These are phyloP conservation scores for Hymenoscyphus linearis DNA, from an alignment of 2,329 filamentous ascomycete species.

Conservation along the genomic window DNA sequence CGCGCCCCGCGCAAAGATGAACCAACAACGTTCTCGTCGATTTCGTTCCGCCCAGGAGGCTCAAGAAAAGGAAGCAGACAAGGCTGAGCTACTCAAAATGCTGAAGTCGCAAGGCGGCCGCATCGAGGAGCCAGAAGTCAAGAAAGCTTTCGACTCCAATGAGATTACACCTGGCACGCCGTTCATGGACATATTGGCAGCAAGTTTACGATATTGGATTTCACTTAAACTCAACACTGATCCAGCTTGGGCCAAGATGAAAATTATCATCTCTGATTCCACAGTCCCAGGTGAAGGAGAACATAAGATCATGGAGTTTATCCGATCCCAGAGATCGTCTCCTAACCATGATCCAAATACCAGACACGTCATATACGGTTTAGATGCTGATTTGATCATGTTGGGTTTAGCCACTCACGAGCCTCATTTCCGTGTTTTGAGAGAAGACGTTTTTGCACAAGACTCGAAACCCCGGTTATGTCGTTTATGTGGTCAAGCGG, in stretches of 20 bases:
- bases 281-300: conserved; percentile 97
- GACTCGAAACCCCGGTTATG: conserved; percentile 79
- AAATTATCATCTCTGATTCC: conserved; percentile 97
- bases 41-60: conserved; percentile 94
- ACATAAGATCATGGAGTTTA: conserved; percentile 99
- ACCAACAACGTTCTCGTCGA: conserved; percentile 92
- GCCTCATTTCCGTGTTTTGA: conserved; percentile 90
- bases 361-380: conserved; percentile 93
- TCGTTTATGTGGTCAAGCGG: conserved; percentile 84
- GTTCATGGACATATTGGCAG: conserved; percentile 94
- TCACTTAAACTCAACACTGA: conserved; percentile 97
- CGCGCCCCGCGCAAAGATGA: conserved; percentile 98
- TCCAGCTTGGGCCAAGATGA: conserved; percentile 89
- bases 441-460: conserved; percentile 94
- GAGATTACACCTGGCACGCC: conserved; percentile 93
- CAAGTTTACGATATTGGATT: conserved; percentile 91
- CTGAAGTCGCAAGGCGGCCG: conserved; percentile 69
- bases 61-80: conserved; percentile 87
- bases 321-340: conserved; percentile 86
- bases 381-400: conserved; percentile 99
- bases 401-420: conserved; percentile 94
- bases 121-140: conserved; percentile 57
- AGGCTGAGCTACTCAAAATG: conserved; percentile 79
- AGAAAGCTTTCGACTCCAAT: conserved; percentile 89
- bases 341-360: conserved; percentile 95